phyloP scores from a whole-genome alignment of 2,329 filamentous ascomycete species.

The Fonsecaea nubica region DNA sequence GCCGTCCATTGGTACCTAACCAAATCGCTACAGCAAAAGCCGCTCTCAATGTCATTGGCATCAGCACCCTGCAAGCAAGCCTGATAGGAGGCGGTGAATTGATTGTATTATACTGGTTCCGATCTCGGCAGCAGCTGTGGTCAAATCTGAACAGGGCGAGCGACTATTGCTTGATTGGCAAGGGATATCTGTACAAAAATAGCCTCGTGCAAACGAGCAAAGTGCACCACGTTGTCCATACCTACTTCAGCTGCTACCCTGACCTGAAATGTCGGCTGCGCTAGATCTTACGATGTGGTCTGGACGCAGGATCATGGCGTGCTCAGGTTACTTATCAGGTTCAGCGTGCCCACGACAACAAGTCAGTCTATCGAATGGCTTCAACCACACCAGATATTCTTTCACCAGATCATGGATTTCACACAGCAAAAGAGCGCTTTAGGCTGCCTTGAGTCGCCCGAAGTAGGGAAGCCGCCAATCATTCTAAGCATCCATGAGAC shows the following conservation, averaged over 20 bases:
- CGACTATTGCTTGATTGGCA: not conserved
- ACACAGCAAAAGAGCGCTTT: not conserved
- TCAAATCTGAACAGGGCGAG: not conserved
- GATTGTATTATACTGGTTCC: not conserved
- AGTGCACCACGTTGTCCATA: not conserved
- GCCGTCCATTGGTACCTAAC: not conserved
- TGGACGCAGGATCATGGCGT: not conserved
- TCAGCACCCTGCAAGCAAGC: not conserved
- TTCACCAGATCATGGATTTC: not conserved
- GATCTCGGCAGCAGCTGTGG: not conserved
- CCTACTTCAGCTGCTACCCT: not conserved
- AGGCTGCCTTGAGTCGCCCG: not conserved
- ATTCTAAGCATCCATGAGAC: constrained; percentile 1
- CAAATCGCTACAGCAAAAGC: not conserved
- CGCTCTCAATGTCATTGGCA: not conserved
- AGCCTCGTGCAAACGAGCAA: not conserved
- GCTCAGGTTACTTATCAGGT: not conserved
- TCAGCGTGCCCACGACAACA: not conserved
- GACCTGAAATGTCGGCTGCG: not conserved
- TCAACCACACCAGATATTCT: not conserved
- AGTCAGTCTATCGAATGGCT: not conserved
- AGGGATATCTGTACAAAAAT: not conserved
- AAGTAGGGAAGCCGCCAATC: not conserved
- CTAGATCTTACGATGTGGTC: not conserved
- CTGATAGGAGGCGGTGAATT: not conserved